Evolutionary conservation across 2,329 filamentous ascomycete species (phyloP).

Genomic region (Nemania abortiva): DNA sequence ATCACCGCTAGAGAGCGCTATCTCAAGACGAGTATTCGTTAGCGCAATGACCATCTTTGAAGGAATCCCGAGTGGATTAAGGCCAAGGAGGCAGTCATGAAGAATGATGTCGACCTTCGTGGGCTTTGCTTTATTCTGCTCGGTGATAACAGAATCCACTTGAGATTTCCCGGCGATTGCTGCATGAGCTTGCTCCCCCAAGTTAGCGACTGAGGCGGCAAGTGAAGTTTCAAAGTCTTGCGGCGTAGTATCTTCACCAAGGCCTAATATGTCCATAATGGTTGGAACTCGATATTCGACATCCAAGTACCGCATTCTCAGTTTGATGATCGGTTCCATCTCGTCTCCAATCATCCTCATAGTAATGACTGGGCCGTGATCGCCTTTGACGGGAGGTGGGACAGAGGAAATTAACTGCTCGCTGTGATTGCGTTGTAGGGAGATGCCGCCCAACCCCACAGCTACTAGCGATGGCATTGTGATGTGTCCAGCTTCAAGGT

Average conservation of each 20-base stretch:
- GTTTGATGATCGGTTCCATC: constrained; percentile 88
- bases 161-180: constrained; percentile 55
- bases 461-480: constrained; percentile 86
- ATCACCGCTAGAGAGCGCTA: constrained; percentile 73
- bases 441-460: constrained; percentile 75
- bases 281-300: constrained; percentile 91
- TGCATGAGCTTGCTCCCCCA: constrained; percentile 73
- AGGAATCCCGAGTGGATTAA: constrained; percentile 81
- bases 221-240: constrained; percentile 82
- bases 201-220: constrained; percentile 81
- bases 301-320: constrained; percentile 86
- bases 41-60: constrained; percentile 85
- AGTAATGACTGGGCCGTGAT: constrained; percentile 74
- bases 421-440: constrained; percentile 71
- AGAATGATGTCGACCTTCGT: constrained; percentile 80
- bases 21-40: constrained; percentile 79
- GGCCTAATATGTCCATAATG: constrained; percentile 80
- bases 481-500: constrained; percentile 82
- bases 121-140: constrained; percentile 61
- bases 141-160: constrained; percentile 21
- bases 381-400: constrained; percentile 47
- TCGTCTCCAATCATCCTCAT: constrained; percentile 92
- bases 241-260: constrained; percentile 74
- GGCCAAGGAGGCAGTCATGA: constrained; percentile 82
- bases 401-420: constrained; percentile 78